These are phyloP conservation scores for Dactylellina haptotyla DNA, from an alignment of 2,329 filamentous ascomycete species.

Conservation along the genomic window DNA sequence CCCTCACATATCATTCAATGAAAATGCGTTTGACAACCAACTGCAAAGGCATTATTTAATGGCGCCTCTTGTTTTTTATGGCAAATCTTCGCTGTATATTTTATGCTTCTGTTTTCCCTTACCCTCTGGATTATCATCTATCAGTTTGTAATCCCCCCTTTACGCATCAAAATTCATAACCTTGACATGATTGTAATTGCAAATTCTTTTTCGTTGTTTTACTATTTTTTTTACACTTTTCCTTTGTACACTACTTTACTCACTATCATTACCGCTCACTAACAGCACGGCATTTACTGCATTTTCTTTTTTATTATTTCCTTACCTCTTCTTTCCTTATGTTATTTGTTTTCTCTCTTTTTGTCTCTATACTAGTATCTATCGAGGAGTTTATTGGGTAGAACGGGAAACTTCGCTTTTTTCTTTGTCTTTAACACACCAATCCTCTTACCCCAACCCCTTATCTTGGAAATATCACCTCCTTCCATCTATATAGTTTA, in stretches of 20 bases:
- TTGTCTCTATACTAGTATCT: slow-evolving; percentile 17
- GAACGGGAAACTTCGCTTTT: slow-evolving; percentile 23
- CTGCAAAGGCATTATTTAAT: slow-evolving; percentile 22
- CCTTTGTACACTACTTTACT: slow-evolving; percentile 47
- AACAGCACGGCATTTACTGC: slow-evolving; percentile 29
- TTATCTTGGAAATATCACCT: not conserved
- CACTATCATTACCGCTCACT: slow-evolving; percentile 12
- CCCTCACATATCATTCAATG: slow-evolving; percentile 7
- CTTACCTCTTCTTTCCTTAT: slow-evolving; percentile 7
- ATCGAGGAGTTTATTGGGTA: slow-evolving; percentile 52
- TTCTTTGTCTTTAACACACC: not conserved
- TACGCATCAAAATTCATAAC: slow-evolving; percentile 1
- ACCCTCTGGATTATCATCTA: slow-evolving; percentile 13
- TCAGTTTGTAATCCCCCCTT: slow-evolving; percentile 26
- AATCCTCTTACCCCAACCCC: not conserved
- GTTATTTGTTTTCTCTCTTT: not conserved
- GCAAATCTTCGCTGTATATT: slow-evolving; percentile 40
- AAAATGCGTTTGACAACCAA: slow-evolving; percentile 31
- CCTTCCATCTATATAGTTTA: no score
- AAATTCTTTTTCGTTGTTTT: not conserved
- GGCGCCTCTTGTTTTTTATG: slow-evolving; percentile 9
- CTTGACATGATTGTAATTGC: slow-evolving; percentile 41
- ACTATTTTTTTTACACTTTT: slow-evolving; percentile 3
- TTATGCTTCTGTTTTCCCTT: slow-evolving; percentile 10
- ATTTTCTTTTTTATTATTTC: not conserved